Base-by-base conservation (phyloP, 208 protist species). In the Leptomonas seymouri region DNA sequence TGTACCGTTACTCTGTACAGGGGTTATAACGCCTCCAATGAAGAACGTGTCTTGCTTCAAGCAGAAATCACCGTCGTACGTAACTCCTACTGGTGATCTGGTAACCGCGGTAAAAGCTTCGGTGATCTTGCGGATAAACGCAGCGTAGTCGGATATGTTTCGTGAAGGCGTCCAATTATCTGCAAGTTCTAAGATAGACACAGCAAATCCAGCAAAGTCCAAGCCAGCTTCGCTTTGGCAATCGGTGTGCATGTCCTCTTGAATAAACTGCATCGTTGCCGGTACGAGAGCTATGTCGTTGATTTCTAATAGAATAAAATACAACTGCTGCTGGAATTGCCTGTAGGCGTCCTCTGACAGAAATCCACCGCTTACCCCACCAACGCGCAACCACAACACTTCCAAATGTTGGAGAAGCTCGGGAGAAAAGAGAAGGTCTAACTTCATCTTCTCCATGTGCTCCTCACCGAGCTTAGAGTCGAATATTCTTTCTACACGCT, bases 131-230 rank as follows among this genome's bases (percentile, higher is more conserved):
- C 49, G 58, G n/a, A 55, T 48, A 25, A 70, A 79, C 11, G 62
- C 62, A 48, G 80, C 76, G 62, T 76, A 90, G 51, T 91, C 85
- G 0, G 74, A 50, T 0, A 71, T 41, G 6, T 67, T 51, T 15
- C 90, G 58, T 28, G 76, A 72, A 12, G 31, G 63, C 0, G 83
- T 86, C 86, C 87, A 95, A 50, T 95, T 95, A 44, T 95, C 90
- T 0, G 81, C 87, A 18, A 93, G 56, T 64, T 95, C 86, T 14
- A 95, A 76, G 71, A 93, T 85, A 0, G 83, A 90, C 42, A 85
- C 36, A 15, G 77, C 78, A 68, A 93, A 95, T 25, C 72, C 65
- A 25, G 62, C 84, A 76, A 91, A 95, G 2, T 62, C 58, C 0
- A 95, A 71, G 16, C 80, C 85, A 44, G 27, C 60, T 4, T 73